Percentiles rank a stretch among this genome's conserved stretches.
These are phyloP conservation scores for Tolypocladium capitatum DNA, from an alignment of 2,329 filamentous ascomycete genomes.

Conservation along the genomic window DNA sequence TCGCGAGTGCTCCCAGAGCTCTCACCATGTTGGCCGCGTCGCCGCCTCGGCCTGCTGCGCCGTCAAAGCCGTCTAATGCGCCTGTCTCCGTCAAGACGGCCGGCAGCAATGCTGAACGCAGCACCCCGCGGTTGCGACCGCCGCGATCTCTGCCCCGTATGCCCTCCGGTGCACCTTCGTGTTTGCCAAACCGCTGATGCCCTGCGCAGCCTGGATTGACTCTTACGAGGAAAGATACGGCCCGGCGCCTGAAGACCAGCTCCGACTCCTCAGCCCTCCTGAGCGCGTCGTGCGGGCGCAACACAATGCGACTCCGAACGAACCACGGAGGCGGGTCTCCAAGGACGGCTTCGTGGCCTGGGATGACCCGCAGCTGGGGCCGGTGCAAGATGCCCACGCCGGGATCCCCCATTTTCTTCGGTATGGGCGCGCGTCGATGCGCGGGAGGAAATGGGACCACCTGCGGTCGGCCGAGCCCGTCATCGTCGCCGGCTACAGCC, in stretches of 20 bases:
- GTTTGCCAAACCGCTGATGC: conserved; percentile 4
- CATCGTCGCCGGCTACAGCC: conserved; percentile 37
- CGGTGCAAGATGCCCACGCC: conserved; percentile 18
- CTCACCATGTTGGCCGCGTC: conserved; percentile 6
- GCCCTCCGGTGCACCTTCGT: conserved; percentile 1
- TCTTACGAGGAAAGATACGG: conserved; percentile 31
- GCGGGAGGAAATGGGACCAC: conserved; percentile 46
- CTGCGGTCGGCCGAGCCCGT: conserved; percentile 45
- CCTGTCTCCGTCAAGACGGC: conserved; percentile 3
- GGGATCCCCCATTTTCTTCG: conserved; percentile 33
- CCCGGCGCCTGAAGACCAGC: conserved; percentile 22
- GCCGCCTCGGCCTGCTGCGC: conserved; percentile 4
- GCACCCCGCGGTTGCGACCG: conserved; percentile 9
- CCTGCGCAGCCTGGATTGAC: conserved; percentile 33
- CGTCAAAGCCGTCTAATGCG: conserved; percentile 4
- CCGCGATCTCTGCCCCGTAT: conserved; percentile 18
- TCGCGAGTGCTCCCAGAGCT: neutral
- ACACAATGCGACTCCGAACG: conserved; percentile 27
- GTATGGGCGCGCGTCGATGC: conserved; percentile 30
- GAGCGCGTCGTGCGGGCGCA: conserved; percentile 24
- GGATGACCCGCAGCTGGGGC: conserved; percentile 23
- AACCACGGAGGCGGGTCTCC: conserved; percentile 29
- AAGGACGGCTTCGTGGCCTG: conserved; percentile 33
- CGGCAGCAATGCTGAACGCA: conserved; percentile 5
- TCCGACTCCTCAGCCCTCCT: conserved; percentile 25